Conservation (phyloP, 2,329 filamentous ascomycete genomes). For the Fusarium papillatum region DNA sequence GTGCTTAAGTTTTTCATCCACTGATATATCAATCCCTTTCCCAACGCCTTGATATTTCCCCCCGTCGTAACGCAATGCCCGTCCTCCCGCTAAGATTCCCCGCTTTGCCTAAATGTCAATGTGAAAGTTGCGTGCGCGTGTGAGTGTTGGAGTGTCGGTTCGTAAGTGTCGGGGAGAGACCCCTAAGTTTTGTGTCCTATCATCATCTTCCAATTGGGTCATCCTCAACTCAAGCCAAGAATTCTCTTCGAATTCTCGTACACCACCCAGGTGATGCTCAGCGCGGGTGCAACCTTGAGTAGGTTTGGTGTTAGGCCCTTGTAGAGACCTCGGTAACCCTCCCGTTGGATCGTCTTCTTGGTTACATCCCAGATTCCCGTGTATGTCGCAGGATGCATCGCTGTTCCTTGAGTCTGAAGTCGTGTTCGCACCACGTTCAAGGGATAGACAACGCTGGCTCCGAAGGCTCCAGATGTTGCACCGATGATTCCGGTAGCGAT, state of each 20-base stretch:
- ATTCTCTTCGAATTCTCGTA: constrained; percentile 91
- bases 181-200: constrained; percentile 5
- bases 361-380: constrained; percentile 93
- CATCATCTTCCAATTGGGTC: neutral
- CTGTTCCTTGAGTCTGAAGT: constrained; percentile 93
- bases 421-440: constrained; percentile 93
- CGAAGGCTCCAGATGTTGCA: constrained; percentile 90
- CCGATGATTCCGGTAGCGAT: constrained; percentile 91
- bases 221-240: constrained; percentile 63
- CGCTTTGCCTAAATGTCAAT: constrained; percentile 44
- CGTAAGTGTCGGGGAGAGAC: neutral
- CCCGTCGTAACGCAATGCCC: constrained; percentile 39
- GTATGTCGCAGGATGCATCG: constrained; percentile 92
- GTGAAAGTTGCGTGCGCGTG: constrained; percentile 30
- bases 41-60: constrained; percentile 39
- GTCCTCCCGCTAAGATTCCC: constrained; percentile 43
- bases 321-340: constrained; percentile 90
- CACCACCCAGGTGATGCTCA: constrained; percentile 95
- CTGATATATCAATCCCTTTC: constrained; percentile 38
- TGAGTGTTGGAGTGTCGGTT: constrained; percentile 27
- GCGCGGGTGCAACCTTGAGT: constrained; percentile 94
- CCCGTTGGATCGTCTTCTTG: constrained; percentile 83
- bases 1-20: constrained; percentile 14
- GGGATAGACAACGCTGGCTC: constrained; percentile 94
- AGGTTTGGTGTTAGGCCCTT: constrained; percentile 96